Base-by-base conservation (phyloP, 148 eudicot species). In the Fagopyrum homotropicum region DNA sequence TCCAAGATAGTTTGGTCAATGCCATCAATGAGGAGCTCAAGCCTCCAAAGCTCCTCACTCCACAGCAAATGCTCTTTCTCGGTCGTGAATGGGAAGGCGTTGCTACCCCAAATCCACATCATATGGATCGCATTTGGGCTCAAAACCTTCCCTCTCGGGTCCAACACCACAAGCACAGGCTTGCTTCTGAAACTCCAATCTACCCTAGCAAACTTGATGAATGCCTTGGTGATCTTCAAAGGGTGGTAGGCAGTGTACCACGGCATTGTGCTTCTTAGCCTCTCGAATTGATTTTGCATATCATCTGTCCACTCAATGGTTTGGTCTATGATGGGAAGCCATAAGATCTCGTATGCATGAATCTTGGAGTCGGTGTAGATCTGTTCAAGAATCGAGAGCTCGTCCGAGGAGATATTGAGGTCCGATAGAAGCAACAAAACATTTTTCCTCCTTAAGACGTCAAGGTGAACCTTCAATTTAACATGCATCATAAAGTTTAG, bases 31-130 rank as follows among this genome's bases (percentile, higher is more conserved):
- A 90, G 75, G 69, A 90, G 81, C 72, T 90, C 94, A 46, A 88
- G 83, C 81, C 73, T 90, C 94, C 94, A 90, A 68, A 75, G 48
- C 68, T 88, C 89, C 26, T 79, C 87, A 71, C 52, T 79, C 94
- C 94, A 90, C 30, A 90, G 77, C 44, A 45, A 52, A 44, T 73
- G 79, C 71, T 90, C 94, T 74, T 85, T 82, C 0, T 7, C 14
- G 70, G 81, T 88, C 26, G 89, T 86, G 77, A 90, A 90, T 49
- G 91, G 91, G 51, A 90, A 90, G 16, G 94, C 91, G 5, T 46
- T 74, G 78, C 84, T 86, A 69, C 87, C 88, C 94, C 94, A 90
- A 12, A 88, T 90, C 94, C 87, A 86, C 94, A 90, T 90, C 94
- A 90, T 90, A 78, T 88, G 90, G 69, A 88, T 77, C 1, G 94